Conservation (phyloP, 2,329 filamentous ascomycete genomes). For the Pyrenochaeta sp. region DNA sequence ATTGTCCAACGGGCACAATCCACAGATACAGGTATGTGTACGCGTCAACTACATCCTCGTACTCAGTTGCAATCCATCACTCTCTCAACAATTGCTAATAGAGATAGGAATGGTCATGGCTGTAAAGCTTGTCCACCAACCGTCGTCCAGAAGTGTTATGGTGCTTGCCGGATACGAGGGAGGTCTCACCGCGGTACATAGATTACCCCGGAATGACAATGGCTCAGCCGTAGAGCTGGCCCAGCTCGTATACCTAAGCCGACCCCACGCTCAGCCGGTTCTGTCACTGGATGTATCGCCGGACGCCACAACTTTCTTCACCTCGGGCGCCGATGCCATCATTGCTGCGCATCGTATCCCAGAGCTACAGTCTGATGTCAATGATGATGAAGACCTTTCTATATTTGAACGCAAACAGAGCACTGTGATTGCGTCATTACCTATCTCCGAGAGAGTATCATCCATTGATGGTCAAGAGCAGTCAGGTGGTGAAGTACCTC, state of each 20-base stretch:
- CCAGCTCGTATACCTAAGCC: slow-evolving; percentile 68
- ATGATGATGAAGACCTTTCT: neutral
- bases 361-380: slow-evolving; percentile 14
- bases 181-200: slow-evolving; percentile 74
- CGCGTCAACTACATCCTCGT: neutral
- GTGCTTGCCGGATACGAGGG: slow-evolving; percentile 86
- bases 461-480: neutral
- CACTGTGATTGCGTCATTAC: neutral
- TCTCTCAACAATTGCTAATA: slow-evolving; percentile 49
- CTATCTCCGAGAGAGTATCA: neutral
- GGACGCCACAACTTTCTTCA: slow-evolving; percentile 69
- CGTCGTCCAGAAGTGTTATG: slow-evolving; percentile 56
- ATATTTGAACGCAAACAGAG: neutral
- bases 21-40: slow-evolving; percentile 53
- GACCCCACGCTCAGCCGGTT: slow-evolving; percentile 80
- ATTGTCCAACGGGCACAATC: slow-evolving; percentile 58
- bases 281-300: slow-evolving; percentile 66
- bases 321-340: slow-evolving; percentile 82
- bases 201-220: slow-evolving; percentile 53
- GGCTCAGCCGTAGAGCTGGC: slow-evolving; percentile 37
- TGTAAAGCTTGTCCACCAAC: slow-evolving; percentile 56
- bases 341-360: slow-evolving; percentile 79
- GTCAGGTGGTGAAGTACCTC: neutral
- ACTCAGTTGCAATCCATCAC: neutral
- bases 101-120: slow-evolving; percentile 87